A percentile compares a stretch with the other conserved stretches of the same genome.
These are phyloP conservation scores for Puccinia coronata DNA, from an alignment of 1,284 basidiomycete species.

Conservation along the genomic window DNA sequence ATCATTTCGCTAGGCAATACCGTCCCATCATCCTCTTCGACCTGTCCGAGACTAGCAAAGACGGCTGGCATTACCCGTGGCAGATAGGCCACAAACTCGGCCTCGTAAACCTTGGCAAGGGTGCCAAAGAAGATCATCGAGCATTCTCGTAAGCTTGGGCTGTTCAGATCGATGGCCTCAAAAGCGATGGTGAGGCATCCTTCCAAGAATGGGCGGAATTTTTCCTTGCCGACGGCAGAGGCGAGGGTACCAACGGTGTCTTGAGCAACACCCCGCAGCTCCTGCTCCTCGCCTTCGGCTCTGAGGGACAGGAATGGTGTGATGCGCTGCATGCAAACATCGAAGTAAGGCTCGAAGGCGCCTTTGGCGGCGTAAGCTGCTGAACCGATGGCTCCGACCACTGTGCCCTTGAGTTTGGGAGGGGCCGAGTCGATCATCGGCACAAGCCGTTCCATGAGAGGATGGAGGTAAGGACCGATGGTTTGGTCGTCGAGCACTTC, in stretches of 20 bases:
- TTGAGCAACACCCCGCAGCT: slow-evolving; percentile 95
- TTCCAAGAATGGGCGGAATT: slow-evolving; percentile 92
- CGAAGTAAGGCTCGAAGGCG: slow-evolving; percentile 92
- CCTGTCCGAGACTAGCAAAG: slow-evolving; percentile 79
- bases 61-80: slow-evolving; percentile 83
- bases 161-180: slow-evolving; percentile 82
- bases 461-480: slow-evolving; percentile 84
- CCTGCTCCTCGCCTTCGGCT: slow-evolving; percentile 80
- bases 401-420: slow-evolving; percentile 84
- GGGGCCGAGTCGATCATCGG: slow-evolving; percentile 85
- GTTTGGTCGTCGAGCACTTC: slow-evolving; percentile 87
- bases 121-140: slow-evolving; percentile 98
- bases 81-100: slow-evolving; percentile 88
- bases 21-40: slow-evolving; percentile 57
- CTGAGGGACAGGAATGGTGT: slow-evolving; percentile 80
- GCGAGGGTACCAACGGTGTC: slow-evolving; percentile 98
- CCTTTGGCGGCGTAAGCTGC: slow-evolving; percentile 96
- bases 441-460: slow-evolving; percentile 93
- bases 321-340: slow-evolving; percentile 84
- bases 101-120: slow-evolving; percentile 92
- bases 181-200: slow-evolving; percentile 96
- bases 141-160: slow-evolving; percentile 86
- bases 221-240: slow-evolving; percentile 91
- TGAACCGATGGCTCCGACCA: slow-evolving; percentile 96
- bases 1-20: slow-evolving; percentile 51